Percentiles rank a stretch among this genome's conserved stretches.
phyloP scores from a whole-genome alignment of 805 yeast species.

The Spathaspora boniae region DNA sequence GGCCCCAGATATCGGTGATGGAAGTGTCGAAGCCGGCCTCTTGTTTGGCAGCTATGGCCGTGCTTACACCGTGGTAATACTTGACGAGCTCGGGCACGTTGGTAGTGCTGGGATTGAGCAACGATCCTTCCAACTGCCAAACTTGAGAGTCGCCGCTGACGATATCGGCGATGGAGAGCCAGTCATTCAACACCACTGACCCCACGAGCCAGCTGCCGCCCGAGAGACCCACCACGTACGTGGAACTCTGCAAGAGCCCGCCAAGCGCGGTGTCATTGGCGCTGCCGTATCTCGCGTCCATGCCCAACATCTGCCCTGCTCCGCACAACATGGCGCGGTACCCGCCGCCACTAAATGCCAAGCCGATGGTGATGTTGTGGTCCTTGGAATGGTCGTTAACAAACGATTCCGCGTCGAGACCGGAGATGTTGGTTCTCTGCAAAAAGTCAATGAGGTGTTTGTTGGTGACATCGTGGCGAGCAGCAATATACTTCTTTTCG shows the following conservation, averaged over 20 bases:
- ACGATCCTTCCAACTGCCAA: conserved; percentile 54
- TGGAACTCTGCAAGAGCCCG: conserved; percentile 66
- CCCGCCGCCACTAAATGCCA: conserved; percentile 40
- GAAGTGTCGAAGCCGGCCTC: conserved; percentile 28
- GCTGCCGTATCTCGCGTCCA: conserved; percentile 69
- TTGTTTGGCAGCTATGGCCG: conserved; percentile 21
- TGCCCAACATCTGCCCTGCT: conserved; percentile 78
- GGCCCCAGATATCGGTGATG: conserved; percentile 37
- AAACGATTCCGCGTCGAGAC: conserved; percentile 21
- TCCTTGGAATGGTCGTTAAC: conserved; percentile 15
- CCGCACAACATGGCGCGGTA: conserved; percentile 58
- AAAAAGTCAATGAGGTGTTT: conserved; percentile 33
- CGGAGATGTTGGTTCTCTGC: conserved; percentile 18
- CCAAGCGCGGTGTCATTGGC: conserved; percentile 56
- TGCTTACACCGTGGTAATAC: conserved; percentile 23
- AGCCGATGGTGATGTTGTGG: conserved; percentile 23
- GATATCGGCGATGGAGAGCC: conserved; percentile 44
- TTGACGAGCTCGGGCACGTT: conserved; percentile 59
- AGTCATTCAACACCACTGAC: conserved; percentile 57
- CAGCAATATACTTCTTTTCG: conserved; percentile 25
- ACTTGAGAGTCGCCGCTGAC: conserved; percentile 17
- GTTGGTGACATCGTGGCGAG: conserved; percentile 29
- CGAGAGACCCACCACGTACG: conserved; percentile 73
- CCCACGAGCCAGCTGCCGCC: conserved; percentile 71
- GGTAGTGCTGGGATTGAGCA: conserved; percentile 65